phyloP scores from a whole-genome alignment of 148 eudicot genomes.

The Vaccinium darrowii region DNA sequence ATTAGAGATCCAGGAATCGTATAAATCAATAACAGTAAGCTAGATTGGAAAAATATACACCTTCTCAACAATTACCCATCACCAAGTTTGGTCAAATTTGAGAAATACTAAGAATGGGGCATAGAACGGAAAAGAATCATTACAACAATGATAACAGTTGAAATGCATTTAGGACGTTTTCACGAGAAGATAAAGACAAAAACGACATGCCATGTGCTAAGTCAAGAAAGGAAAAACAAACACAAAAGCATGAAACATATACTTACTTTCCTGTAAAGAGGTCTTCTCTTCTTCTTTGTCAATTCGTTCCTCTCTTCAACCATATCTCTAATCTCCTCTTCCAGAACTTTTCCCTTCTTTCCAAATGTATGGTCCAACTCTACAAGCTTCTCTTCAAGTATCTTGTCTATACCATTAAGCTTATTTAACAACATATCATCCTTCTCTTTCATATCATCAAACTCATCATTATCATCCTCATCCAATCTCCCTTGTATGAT shows the following conservation, averaged over 20 bases:
- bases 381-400: constrained; percentile 77
- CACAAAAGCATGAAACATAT: background rate
- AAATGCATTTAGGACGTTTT: background rate
- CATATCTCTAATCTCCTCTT: constrained; percentile 88
- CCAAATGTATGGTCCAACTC: constrained; percentile 90
- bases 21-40: background rate
- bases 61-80: background rate
- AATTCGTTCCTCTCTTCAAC: constrained; percentile 88
- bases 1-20: background rate
- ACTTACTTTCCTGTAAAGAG: constrained; percentile 89
- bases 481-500: no score
- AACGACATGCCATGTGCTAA: background rate
- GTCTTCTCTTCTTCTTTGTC: constrained; percentile 72
- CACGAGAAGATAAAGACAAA: background rate
- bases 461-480: constrained; percentile 56
- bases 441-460: constrained; percentile 89
- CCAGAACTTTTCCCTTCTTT: constrained; percentile 79
- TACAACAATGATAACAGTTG: background rate
- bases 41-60: background rate
- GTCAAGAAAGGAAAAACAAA: background rate
- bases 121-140: background rate
- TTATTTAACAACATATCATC: constrained; percentile 72
- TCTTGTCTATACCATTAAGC: constrained; percentile 68
- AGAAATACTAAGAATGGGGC: background rate
- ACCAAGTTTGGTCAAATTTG: background rate